These are phyloP conservation scores for Candida sanyaensis DNA, from an alignment of 1,139 yeast species.

Conservation along the genomic window DNA sequence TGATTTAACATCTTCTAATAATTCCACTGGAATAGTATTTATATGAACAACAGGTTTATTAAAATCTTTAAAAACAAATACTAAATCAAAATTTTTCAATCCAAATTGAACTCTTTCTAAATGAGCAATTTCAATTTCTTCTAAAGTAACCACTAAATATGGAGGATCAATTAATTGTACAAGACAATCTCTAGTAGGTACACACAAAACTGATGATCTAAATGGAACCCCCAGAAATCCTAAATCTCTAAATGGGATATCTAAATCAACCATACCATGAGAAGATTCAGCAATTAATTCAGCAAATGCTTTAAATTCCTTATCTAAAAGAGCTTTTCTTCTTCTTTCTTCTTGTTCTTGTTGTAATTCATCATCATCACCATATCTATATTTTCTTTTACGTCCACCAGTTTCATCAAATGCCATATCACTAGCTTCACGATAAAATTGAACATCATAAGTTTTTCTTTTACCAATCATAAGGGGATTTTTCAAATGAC, in stretches of 20 bases:
- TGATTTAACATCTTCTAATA: constrained; percentile 87
- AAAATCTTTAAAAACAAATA: constrained; percentile 92
- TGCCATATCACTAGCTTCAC: constrained; percentile 96
- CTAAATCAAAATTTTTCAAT: constrained; percentile 91
- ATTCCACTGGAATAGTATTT: constrained; percentile 92
- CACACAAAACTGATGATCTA: constrained; percentile 90
- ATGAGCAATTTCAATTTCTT: constrained; percentile 92
- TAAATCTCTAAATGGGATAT: constrained; percentile 91
- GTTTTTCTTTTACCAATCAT: constrained; percentile 97
- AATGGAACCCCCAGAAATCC: constrained; percentile 98
- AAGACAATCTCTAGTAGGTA: constrained; percentile 97
- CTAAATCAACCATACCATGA: constrained; percentile 79
- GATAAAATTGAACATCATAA: constrained; percentile 90
- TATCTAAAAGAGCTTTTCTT: constrained; percentile 86
- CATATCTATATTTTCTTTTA: constrained; percentile 86
- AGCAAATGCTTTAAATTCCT: constrained; percentile 87
- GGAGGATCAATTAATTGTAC: constrained; percentile 95
- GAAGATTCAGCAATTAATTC: constrained; percentile 90
- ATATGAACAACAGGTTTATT: constrained; percentile 85
- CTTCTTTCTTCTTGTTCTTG: constrained; percentile 98
- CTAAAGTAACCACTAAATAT: constrained; percentile 84
- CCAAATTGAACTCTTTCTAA: constrained; percentile 98
- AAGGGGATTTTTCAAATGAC: constrained; percentile 89
- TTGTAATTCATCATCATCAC: constrained; percentile 97
- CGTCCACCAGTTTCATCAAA: constrained; percentile 98